Percentiles rank a stretch among this genome's conserved stretches.
phyloP scores from a whole-genome alignment of 2,329 filamentous ascomycete genomes.

The Fusarium sp. region DNA sequence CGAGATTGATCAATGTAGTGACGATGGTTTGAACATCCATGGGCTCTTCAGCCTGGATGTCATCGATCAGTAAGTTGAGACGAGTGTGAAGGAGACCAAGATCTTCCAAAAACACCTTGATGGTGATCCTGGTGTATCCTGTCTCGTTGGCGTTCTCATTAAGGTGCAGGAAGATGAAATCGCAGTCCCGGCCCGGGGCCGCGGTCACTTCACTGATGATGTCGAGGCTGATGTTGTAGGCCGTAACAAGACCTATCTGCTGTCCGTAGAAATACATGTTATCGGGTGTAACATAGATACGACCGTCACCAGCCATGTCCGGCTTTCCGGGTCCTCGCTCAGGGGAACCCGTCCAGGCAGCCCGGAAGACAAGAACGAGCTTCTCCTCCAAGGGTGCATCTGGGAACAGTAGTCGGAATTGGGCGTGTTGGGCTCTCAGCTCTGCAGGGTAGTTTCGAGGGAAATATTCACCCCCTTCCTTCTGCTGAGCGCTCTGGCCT shows the following conservation, averaged over 20 bases:
- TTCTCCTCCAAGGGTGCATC: constrained; percentile 82
- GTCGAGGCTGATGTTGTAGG: constrained; percentile 80
- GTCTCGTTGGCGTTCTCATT: constrained; percentile 72
- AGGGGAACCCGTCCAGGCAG: constrained; percentile 78
- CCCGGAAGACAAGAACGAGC: constrained; percentile 90
- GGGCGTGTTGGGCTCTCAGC: constrained; percentile 87
- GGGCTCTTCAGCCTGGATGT: constrained; percentile 79
- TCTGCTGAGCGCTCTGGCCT: constrained; percentile 50
- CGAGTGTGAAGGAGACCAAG: constrained; percentile 84
- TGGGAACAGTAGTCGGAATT: constrained; percentile 93
- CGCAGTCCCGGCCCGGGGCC: constrained; percentile 89
- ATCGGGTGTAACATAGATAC: constrained; percentile 87
- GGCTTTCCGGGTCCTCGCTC: constrained; percentile 59
- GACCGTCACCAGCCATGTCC: constrained; percentile 71
- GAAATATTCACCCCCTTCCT: constrained; percentile 67
- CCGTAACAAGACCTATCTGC: constrained; percentile 89
- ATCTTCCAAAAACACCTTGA: constrained; percentile 94
- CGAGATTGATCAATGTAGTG: constrained; percentile 79
- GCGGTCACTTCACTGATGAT: constrained; percentile 90
- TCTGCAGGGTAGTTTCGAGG: constrained; percentile 84
- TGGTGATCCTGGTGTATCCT: constrained; percentile 79
- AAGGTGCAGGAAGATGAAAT: constrained; percentile 89
- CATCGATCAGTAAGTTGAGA: constrained; percentile 86
- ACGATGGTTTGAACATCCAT: constrained; percentile 78
- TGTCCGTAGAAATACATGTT: constrained; percentile 98